Base-by-base conservation (phyloP, 371 early-diverging fungal genomes). In the Lichtheimia ornata region DNA sequence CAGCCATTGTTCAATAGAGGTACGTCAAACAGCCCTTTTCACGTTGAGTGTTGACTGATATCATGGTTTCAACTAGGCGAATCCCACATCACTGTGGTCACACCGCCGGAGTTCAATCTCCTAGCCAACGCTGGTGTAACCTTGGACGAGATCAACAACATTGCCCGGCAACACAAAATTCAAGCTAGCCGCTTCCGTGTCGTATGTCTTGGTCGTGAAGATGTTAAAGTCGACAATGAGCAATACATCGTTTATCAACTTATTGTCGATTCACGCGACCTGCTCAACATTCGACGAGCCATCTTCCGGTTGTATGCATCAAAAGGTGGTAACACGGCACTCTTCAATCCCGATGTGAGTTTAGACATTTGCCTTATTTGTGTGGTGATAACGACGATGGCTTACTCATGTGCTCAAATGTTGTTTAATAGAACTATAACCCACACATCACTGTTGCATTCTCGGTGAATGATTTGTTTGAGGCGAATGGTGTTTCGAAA, bases 401-500 rank as follows among this genome's bases (percentile, higher is more conserved):
- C 11, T 20, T n/a, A 22, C 50, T 45, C 20, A 17, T 45, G 27
- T 42, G 54, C 18, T 30, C 17, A 47, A 47, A 18, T 49, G 15
- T 14, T 43, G 50, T 56, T 30, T 47, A 7, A 40, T 59, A 84
- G 74, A 75, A 74, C 47, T 90, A 83, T 63, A 79, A 76, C 81
- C 91, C 91, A 4, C 93, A 92, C 61, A 79, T 88, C 53, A 92
- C 93, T 0, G 54, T 93, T 15, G 93, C 89, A 0, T 92, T 73
- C 60, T 84, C 75, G 40, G 65, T 76, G 41, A 74, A 81, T 5
- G 92, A 93, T 65, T 65, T 91, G 18, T 89, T 89, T 58, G 53
- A 82, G 13, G 79, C 85, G 63, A 84, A 91, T 63, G 89, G 89
- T 18, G 76, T 92, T 30, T 91, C 73, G 71, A 93, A 93, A 71